Evolutionary conservation across 164 flowering plant genomes (phyloP).

Genomic region (Tetrastigma voinierianum): DNA sequence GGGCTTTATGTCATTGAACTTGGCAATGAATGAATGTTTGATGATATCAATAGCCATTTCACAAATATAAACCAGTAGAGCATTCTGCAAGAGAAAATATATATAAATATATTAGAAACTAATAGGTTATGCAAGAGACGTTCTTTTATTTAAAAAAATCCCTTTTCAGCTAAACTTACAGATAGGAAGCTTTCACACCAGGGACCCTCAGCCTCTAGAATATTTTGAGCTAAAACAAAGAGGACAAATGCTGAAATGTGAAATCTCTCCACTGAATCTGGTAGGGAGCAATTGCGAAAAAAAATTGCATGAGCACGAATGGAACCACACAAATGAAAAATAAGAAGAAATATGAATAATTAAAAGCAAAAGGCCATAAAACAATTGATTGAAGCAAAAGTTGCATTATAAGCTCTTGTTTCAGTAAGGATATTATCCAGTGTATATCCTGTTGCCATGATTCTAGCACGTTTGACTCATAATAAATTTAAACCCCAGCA

Average conservation of each 20-base stretch:
- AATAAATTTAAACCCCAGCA: no score
- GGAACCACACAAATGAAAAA: background rate
- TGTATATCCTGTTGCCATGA: no score
- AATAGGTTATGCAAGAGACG: background rate
- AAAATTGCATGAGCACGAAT: background rate
- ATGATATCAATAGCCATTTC: conserved; percentile 83
- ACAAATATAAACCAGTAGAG: conserved; percentile 68
- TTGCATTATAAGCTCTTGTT: background rate
- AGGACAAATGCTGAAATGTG: conserved; percentile 86
- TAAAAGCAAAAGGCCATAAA: background rate
- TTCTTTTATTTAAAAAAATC: background rate
- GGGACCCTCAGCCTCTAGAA: conserved; percentile 94
- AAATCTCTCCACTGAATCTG: conserved; percentile 96
- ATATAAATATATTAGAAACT: background rate
- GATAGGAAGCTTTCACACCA: conserved; percentile 82
- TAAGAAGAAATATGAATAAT: background rate
- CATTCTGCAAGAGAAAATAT: conserved; percentile 63
- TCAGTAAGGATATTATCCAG: no score
- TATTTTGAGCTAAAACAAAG: conserved; percentile 92
- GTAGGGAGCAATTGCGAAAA: conserved; percentile 14
- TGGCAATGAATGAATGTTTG: conserved; percentile 96
- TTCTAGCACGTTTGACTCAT: no score
- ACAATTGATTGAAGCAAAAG: background rate
- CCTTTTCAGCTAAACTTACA: conserved; percentile 51
- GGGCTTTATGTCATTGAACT: conserved; percentile 92